These are phyloP conservation scores for Huiozyma sinensis DNA, from an alignment of 805 yeast species.

Conservation along the genomic window DNA sequence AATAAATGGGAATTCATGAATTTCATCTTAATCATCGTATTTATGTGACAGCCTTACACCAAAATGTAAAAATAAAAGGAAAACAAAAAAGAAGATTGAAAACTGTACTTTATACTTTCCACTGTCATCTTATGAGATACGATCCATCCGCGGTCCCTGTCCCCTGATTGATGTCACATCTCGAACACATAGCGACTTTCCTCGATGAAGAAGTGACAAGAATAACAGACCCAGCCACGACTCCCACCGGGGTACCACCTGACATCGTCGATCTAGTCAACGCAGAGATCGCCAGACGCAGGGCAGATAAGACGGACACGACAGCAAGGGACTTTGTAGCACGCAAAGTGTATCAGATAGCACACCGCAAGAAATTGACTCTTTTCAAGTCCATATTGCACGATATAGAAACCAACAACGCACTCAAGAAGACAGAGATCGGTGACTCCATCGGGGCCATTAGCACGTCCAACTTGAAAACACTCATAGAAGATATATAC, in stretches of 20 bases:
- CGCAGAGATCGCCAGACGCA: conserved; percentile 2
- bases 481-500: conserved; percentile 13
- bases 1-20: too few species aligned
- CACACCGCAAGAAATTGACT: conserved; percentile 9
- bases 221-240: background rate
- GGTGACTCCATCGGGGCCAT: too few species aligned
- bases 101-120: too few species aligned
- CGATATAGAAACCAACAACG: too few species aligned
- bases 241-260: conserved; percentile 5
- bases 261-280: conserved; percentile 5
- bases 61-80: too few species aligned
- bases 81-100: too few species aligned
- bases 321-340: conserved; percentile 12
- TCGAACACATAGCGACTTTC: conserved; percentile 2
- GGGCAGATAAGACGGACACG: conserved; percentile 1
- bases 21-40: too few species aligned
- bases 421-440: background rate
- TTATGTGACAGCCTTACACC: too few species aligned
- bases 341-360: conserved; percentile 10
- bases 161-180: background rate
- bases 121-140: too few species aligned
- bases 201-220: conserved; percentile 1
- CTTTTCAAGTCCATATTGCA: background rate
- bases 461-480: conserved; percentile 4
- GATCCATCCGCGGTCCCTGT: too few species aligned